Evolutionary conservation across 495 filamentous ascomycete species (phyloP).

Genomic region (Neurospora pannonica): DNA sequence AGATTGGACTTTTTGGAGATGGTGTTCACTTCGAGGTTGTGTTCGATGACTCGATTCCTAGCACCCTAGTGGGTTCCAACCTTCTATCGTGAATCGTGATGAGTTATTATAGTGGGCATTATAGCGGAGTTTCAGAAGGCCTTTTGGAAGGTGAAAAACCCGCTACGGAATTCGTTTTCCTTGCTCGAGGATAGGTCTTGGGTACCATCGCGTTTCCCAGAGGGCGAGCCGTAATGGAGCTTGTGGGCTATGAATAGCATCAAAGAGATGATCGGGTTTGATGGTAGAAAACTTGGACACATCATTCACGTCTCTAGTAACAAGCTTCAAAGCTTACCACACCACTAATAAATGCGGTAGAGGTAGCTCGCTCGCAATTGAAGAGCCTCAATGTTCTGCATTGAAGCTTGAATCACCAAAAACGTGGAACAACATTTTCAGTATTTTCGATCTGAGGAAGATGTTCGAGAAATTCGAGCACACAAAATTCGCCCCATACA

Average conservation of each 20-base stretch:
- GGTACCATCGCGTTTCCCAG: background rate
- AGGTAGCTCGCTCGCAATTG: background rate
- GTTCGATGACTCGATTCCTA: background rate
- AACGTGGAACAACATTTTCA: background rate
- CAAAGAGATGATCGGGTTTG: background rate
- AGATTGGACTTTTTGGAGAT: background rate
- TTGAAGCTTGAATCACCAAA: background rate
- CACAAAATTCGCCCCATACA: background rate
- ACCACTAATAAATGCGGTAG: background rate
- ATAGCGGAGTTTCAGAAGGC: background rate
- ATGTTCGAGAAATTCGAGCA: background rate
- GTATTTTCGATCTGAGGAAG: background rate
- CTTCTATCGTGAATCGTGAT: background rate
- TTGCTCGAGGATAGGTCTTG: background rate
- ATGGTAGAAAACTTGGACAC: background rate
- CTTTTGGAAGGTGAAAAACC: background rate
- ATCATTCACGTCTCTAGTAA: background rate
- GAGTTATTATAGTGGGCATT: background rate
- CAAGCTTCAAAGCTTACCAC: background rate
- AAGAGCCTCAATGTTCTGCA: background rate
- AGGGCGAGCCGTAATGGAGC: background rate
- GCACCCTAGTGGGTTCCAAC: background rate
- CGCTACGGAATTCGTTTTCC: background rate
- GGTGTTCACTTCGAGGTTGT: background rate
- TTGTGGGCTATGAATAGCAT: background rate